A percentile compares a stretch with the other conserved stretches of the same genome.
phyloP scores from a whole-genome alignment of 2,329 filamentous ascomycete species.

The Shiraia sp. region DNA sequence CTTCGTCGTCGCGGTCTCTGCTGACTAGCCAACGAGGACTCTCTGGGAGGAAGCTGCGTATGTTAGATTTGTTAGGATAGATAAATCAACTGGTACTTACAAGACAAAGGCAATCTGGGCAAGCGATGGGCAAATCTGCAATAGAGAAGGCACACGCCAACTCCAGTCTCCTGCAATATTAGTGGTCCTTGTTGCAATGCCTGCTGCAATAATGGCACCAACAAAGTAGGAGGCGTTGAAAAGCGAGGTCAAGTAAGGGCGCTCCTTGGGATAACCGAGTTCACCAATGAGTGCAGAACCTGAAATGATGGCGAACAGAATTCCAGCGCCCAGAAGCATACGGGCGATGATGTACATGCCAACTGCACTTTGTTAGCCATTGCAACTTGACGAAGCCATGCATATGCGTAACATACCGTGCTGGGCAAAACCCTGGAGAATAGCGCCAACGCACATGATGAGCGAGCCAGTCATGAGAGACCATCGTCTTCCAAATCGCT shows the following conservation, averaged over 20 bases:
- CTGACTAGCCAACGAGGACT: slow-evolving; percentile 56
- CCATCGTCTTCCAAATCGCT: slow-evolving; percentile 56
- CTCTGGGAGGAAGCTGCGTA: slow-evolving; percentile 40
- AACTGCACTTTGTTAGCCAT: slow-evolving; percentile 23
- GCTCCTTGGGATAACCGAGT: slow-evolving; percentile 64
- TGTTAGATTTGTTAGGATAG: slow-evolving; percentile 2
- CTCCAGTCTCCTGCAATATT: slow-evolving; percentile 48
- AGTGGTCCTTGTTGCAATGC: slow-evolving; percentile 55
- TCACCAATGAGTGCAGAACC: slow-evolving; percentile 64
- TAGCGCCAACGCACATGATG: slow-evolving; percentile 62
- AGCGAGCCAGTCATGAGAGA: slow-evolving; percentile 62
- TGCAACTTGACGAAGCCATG: neutral
- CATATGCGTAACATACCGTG: slow-evolving; percentile 23
- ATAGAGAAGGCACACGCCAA: slow-evolving; percentile 56
- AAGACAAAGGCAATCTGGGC: slow-evolving; percentile 46
- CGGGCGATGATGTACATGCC: slow-evolving; percentile 65
- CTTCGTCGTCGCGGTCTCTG: slow-evolving; percentile 54
- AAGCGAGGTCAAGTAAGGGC: slow-evolving; percentile 61
- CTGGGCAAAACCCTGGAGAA: slow-evolving; percentile 59
- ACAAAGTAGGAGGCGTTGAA: slow-evolving; percentile 65
- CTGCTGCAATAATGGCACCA: slow-evolving; percentile 54
- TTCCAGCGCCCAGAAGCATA: slow-evolving; percentile 64
- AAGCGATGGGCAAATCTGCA: slow-evolving; percentile 56
- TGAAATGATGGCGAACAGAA: slow-evolving; percentile 63
- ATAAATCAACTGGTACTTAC: slow-evolving; percentile 12